Percentiles rank a stretch among this genome's conserved stretches.
Evolutionary conservation across 139 green algal species (phyloP).

Genomic region (Penium margaritaceum): DNA sequence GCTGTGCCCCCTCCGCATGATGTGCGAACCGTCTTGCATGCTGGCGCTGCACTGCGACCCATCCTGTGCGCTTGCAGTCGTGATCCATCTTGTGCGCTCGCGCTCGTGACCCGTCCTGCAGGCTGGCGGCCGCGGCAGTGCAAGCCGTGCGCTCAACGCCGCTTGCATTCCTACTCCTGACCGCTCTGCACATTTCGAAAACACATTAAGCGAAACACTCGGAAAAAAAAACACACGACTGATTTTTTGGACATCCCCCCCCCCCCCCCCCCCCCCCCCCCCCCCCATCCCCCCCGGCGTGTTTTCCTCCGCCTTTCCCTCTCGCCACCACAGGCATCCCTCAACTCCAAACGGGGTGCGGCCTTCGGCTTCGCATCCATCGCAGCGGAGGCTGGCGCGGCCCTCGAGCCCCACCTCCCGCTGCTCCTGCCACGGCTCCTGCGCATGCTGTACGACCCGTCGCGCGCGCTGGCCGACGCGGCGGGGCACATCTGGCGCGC

Average conservation of each 20-base stretch:
- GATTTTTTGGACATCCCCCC: too few relatives aligned
- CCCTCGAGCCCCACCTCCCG: conserved; percentile 54
- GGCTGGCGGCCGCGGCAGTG: too few relatives aligned
- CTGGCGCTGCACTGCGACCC: too few relatives aligned
- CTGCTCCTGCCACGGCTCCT: conserved; percentile 78
- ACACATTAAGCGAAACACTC: too few relatives aligned
- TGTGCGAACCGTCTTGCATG: too few relatives aligned
- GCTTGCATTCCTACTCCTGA: too few relatives aligned
- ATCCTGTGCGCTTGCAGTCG: too few relatives aligned
- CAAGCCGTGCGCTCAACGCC: too few relatives aligned
- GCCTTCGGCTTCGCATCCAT: conserved; percentile 80
- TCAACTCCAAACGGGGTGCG: conserved; percentile 67
- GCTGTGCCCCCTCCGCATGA: too few relatives aligned
- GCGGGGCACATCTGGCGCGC: conserved; percentile 73
- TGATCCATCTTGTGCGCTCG: neutral
- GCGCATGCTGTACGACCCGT: conserved; percentile 72
- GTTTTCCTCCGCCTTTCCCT: neutral
- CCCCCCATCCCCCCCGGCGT: neutral
- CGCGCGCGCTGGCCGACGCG: conserved; percentile 65
- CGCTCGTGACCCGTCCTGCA: too few relatives aligned
- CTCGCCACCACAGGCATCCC: conserved; percentile 50
- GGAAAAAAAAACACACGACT: too few relatives aligned
- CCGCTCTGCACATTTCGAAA: too few relatives aligned
- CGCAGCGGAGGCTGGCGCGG: conserved; percentile 62
- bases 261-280: neutral